Conservation (phyloP, 331 rosid genomes). For the Malus hybrid region DNA sequence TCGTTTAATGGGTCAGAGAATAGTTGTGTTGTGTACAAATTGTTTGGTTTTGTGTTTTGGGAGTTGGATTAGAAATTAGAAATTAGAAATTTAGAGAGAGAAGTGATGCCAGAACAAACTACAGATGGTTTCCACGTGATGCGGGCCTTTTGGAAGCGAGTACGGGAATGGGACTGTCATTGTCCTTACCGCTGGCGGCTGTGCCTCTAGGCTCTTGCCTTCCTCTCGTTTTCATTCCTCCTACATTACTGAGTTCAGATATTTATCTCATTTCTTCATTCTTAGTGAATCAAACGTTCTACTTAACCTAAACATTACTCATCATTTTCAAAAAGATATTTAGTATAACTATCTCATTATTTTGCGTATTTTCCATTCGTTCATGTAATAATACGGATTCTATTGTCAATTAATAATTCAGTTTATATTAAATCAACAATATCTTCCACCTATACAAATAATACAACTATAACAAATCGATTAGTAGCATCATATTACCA, state of each 20-base stretch:
- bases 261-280: background rate
- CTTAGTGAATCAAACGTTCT: no score
- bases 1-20: slow-evolving; percentile 38
- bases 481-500: no score
- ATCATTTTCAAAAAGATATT: no score
- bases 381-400: no score
- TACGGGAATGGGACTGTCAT: slow-evolving; percentile 80
- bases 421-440: no score
- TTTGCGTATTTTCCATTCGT: no score
- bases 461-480: no score
- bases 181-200: slow-evolving; percentile 92
- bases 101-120: slow-evolving; percentile 33
- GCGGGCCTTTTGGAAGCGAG: slow-evolving; percentile 78
- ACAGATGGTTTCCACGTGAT: slow-evolving; percentile 73
- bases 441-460: no score
- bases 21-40: slow-evolving; percentile 17
- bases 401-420: no score
- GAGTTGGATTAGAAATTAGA: background rate
- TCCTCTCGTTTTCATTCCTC: background rate
- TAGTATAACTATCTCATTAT: no score
- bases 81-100: background rate
- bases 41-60: slow-evolving; percentile 5
- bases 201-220: slow-evolving; percentile 10
- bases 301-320: no score
- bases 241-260: background rate